These are phyloP conservation scores for Globisporangium yorkense DNA, from an alignment of 352 stramenopile genomes.

Conservation along the genomic window DNA sequence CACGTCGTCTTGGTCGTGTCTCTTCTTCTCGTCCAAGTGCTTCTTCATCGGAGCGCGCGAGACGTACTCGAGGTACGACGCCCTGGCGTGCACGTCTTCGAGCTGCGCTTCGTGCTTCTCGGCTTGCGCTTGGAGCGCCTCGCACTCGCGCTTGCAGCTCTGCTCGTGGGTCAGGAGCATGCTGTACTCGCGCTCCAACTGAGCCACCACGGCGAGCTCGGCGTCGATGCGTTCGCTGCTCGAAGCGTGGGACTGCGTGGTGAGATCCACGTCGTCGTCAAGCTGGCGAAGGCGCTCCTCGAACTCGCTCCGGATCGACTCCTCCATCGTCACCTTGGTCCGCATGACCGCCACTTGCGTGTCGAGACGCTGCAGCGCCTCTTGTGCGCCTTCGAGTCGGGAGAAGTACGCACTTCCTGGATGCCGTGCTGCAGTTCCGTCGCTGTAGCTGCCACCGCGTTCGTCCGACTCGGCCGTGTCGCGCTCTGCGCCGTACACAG, in stretches of 20 bases:
- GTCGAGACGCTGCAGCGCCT: conserved; percentile 7
- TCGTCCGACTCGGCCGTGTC: no score
- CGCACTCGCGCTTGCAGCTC: conserved; percentile 35
- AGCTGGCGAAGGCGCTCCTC: conserved; percentile 21
- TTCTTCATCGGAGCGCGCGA: conserved; percentile 47
- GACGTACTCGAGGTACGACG: conserved; percentile 52
- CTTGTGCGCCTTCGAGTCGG: conserved; percentile 15
- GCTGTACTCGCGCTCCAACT: conserved; percentile 48
- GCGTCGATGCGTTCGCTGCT: conserved; percentile 35
- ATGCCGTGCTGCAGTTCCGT: not conserved
- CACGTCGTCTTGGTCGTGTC: conserved; percentile 36
- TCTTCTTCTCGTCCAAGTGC: conserved; percentile 60
- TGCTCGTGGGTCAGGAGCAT: conserved; percentile 38
- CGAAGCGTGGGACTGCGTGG: conserved; percentile 18
- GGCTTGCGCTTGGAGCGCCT: conserved; percentile 30
- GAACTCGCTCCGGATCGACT: conserved; percentile 35
- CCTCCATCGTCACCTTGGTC: conserved; percentile 42
- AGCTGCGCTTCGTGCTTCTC: conserved; percentile 32
- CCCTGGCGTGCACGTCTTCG: conserved; percentile 38
- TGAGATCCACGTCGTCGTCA: conserved; percentile 27
- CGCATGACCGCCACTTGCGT: conserved; percentile 14
- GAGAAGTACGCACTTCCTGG: conserved; percentile 18
- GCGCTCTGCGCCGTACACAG: conserved; percentile 13
- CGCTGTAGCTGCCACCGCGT: no score
- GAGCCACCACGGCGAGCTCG: conserved; percentile 25